Evolutionary conservation across 1,284 basidiomycete species (phyloP), one percentile per base, ranked within the genome.

Genomic region (Waitea zeae): DNA sequence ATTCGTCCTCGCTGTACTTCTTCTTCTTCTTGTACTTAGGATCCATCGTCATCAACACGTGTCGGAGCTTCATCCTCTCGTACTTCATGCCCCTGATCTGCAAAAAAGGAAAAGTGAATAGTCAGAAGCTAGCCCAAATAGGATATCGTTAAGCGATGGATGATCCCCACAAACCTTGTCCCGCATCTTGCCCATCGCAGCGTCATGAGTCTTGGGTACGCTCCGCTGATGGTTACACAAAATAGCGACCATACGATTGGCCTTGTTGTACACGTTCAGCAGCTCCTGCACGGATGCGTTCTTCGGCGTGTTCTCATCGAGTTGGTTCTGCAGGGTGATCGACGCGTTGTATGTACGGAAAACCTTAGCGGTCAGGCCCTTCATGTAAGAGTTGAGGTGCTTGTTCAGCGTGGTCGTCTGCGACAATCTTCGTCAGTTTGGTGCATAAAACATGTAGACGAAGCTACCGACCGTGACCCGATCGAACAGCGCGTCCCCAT

Each of bases 331-430:
- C 64, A 96, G 93, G 2, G 90, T 93, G 55, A 74, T 76, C 18
- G 90, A 96, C 12, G 90, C 90, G 50, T 97, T 97, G 61, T 86
- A 97, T 37, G 90, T 97, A 87, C 90, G 90, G 67, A 97, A 97
- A 15, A 97, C 90, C 54, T 96, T 97, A 36, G 90, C 90, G 1
- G 90, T 92, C 17, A 97, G 67, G 12, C 92, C 92, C 44, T 89
- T 84, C 90, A 96, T 97, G 53, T 93, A 88, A 28, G 69, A 71
- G 30, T 70, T 71, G 38, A 97, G 64, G 54, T 95, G 86, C 50
- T 89, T 90, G 62, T 97, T 97, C 41, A 97, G 58, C 2, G 64
- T 59, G 2, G 67, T 57, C 1, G 90, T 93, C 88, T 95, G 48
- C 22, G 37, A 34, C 5, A 18, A 28, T 17, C 24, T 24, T 15